Evolutionary conservation across 2,329 filamentous ascomycete species (phyloP).

Genomic region (Trichoderma guizhouense): DNA sequence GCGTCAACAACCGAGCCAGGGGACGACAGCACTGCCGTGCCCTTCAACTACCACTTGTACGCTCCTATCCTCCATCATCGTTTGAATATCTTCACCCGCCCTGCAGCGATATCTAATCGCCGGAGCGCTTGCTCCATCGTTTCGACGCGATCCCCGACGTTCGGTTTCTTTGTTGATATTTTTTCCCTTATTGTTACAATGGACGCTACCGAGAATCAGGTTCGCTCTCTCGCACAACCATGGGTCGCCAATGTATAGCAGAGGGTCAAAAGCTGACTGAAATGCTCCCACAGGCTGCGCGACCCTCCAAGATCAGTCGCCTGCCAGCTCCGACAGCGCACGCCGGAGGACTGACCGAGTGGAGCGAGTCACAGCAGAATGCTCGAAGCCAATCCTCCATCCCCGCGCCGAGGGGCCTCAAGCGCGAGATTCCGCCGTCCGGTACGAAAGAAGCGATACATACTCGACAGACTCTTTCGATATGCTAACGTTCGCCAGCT

Average conservation of each 20-base stretch:
- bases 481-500: constrained; percentile 35
- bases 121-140: constrained; percentile 3
- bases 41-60: not conserved
- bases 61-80: not conserved
- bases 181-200: constrained; percentile 25
- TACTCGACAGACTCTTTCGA: not conserved
- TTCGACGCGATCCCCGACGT: constrained; percentile 15
- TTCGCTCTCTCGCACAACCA: constrained; percentile 21
- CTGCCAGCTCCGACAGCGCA: constrained; percentile 30
- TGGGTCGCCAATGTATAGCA: not conserved
- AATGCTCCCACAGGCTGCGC: constrained; percentile 24
- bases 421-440: constrained; percentile 49
- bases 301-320: constrained; percentile 32
- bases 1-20: constrained; percentile 13
- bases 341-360: constrained; percentile 46
- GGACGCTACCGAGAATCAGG: constrained; percentile 33
- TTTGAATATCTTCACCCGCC: not conserved
- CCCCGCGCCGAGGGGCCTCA: constrained; percentile 44
- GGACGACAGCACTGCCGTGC: not conserved
- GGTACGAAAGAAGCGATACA: constrained; percentile 32
- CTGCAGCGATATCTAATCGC: not conserved
- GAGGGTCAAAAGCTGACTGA: not conserved
- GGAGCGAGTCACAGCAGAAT: constrained; percentile 60
- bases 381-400: constrained; percentile 45
- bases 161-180: not conserved